Evolutionary conservation across 2,329 filamentous ascomycete species (phyloP).

Genomic region (Calonectria naviculata): DNA sequence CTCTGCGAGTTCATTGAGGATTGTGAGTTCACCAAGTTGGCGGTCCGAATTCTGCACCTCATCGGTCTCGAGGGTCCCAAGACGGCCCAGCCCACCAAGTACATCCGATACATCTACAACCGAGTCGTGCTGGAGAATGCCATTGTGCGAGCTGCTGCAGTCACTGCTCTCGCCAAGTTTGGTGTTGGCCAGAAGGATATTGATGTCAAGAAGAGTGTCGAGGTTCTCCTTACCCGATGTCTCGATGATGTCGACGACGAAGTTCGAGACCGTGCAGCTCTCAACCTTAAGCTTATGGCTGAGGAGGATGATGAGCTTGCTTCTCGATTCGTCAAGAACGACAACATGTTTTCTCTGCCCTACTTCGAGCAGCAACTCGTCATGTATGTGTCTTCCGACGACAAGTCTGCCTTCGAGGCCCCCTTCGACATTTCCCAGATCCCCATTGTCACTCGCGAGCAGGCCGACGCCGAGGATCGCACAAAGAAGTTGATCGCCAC

Average conservation of each 20-base stretch:
- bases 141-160: constrained; percentile 92
- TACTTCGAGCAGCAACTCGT: constrained; percentile 98
- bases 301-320: constrained; percentile 92
- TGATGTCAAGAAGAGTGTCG: constrained; percentile 95
- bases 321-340: constrained; percentile 90
- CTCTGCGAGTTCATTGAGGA: constrained; percentile 99
- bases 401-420: constrained; percentile 83
- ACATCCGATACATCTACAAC: constrained; percentile 99
- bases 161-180: constrained; percentile 96
- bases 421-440: constrained; percentile 94
- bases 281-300: constrained; percentile 92
- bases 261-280: constrained; percentile 92
- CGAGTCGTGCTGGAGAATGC: constrained; percentile 97
- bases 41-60: constrained; percentile 93
- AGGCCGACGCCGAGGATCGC: constrained; percentile 94
- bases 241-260: constrained; percentile 98
- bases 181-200: constrained; percentile 96
- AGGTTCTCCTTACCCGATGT: constrained; percentile 91
- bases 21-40: constrained; percentile 98
- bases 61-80: constrained; percentile 95
- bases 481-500: constrained; percentile 97
- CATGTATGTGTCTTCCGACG: constrained; percentile 94
- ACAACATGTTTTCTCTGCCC: constrained; percentile 94
- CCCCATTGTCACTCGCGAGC: constrained; percentile 93
- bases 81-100: constrained; percentile 96